Evolutionary conservation across 495 filamentous ascomycete species (phyloP).

Genomic region (Tuber indicum): DNA sequence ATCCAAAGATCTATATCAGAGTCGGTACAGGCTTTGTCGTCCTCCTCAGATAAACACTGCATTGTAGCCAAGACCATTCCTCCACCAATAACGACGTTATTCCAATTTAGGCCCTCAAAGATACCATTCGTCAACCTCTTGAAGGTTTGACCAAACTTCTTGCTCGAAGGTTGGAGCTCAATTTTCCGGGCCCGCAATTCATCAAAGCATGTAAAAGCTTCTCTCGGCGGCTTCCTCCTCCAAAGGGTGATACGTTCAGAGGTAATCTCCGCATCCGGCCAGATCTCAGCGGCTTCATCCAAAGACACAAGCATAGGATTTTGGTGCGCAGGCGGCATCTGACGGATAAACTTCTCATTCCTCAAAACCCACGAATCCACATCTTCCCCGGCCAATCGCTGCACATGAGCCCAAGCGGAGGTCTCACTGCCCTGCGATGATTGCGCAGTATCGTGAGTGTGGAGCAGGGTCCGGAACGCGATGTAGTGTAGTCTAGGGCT

Average conservation of each 20-base stretch:
- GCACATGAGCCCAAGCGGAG: background rate
- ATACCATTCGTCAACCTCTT: slow-evolving; percentile 38
- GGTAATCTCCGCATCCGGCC: background rate
- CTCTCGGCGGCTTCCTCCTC: slow-evolving; percentile 36
- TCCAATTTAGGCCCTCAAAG: slow-evolving; percentile 43
- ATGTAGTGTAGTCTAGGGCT: slow-evolving; percentile 25
- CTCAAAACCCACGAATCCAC: slow-evolving; percentile 26
- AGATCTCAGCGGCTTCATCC: slow-evolving; percentile 18
- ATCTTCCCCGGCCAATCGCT: slow-evolving; percentile 17
- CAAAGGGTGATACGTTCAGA: slow-evolving; percentile 12
- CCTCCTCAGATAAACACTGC: slow-evolving; percentile 30
- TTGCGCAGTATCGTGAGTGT: slow-evolving; percentile 4
- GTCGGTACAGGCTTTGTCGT: slow-evolving; percentile 12
- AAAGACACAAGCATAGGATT: slow-evolving; percentile 21
- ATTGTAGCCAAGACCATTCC: slow-evolving; percentile 41
- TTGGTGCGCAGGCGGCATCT: slow-evolving; percentile 12
- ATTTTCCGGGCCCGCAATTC: slow-evolving; percentile 29
- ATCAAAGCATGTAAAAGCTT: slow-evolving; percentile 42
- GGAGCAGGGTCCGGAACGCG: slow-evolving; percentile 12
- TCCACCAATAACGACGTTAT: slow-evolving; percentile 43
- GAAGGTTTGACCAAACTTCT: slow-evolving; percentile 37
- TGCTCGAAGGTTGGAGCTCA: slow-evolving; percentile 27
- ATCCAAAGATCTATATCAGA: slow-evolving; percentile 44
- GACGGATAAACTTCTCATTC: slow-evolving; percentile 19
- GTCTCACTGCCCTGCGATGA: background rate